A percentile compares a stretch with the other conserved stretches of the same genome.
Evolutionary conservation across 148 eudicot species (phyloP).

Genomic region (Chenopodium formosanum): DNA sequence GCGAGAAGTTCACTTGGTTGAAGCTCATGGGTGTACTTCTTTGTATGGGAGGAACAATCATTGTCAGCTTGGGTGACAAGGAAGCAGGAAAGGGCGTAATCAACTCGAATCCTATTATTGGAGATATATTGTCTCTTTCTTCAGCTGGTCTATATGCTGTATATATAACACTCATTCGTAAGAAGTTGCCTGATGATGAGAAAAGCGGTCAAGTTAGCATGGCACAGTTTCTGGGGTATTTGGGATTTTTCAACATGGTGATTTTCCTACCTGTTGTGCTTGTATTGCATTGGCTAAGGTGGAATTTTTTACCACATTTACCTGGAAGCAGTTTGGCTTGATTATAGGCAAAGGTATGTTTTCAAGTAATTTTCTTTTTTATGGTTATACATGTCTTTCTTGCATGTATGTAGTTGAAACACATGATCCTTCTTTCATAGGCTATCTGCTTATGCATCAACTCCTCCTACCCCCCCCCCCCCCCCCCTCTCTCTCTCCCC

Average conservation of each 20-base stretch:
- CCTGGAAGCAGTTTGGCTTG: constrained; percentile 69
- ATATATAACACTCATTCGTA: constrained; percentile 84
- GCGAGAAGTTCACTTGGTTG: constrained; percentile 89
- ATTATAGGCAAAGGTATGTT: constrained; percentile 82
- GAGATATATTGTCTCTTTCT: constrained; percentile 68
- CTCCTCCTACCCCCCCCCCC: too few species aligned
- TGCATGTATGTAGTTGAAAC: not conserved
- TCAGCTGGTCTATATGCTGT: constrained; percentile 84
- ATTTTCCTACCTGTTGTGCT: constrained; percentile 86
- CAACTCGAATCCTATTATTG: constrained; percentile 75
- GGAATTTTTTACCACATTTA: constrained; percentile 57
- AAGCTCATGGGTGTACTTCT: constrained; percentile 86
- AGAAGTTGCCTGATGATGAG: constrained; percentile 75
- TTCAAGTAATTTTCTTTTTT: not conserved
- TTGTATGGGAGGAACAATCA: constrained; percentile 94
- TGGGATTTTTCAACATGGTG: constrained; percentile 80
- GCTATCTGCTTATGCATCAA: too few species aligned
- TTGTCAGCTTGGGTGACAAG: constrained; percentile 92
- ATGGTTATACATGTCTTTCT: not conserved
- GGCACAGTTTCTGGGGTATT: constrained; percentile 93
- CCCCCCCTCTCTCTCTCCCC: not conserved
- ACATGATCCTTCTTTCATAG: not conserved
- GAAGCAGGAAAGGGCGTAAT: constrained; percentile 40
- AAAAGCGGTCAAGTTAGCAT: constrained; percentile 74
- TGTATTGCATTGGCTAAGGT: constrained; percentile 56